These are phyloP conservation scores for Secale cereale DNA, from an alignment of 176 grass and related monocot species.

Conservation along the genomic window DNA sequence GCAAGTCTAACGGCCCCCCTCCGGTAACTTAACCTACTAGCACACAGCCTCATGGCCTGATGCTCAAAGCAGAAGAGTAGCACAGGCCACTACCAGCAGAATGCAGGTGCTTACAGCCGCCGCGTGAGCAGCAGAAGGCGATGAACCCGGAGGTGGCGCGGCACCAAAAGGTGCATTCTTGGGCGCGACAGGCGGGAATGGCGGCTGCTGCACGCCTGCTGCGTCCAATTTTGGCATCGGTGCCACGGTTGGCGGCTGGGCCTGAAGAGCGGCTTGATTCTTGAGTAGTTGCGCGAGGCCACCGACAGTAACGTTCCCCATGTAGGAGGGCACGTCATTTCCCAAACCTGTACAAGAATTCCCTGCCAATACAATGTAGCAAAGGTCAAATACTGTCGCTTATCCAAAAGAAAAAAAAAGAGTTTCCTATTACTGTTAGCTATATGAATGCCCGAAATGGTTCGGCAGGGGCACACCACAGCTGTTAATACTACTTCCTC, in stretches of 20 bases:
- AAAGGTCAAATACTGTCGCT: background rate
- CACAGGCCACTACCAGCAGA: conserved; percentile 22
- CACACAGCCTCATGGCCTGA: background rate
- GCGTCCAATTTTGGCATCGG: conserved; percentile 34
- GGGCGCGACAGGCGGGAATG: conserved; percentile 35
- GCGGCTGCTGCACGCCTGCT: conserved; percentile 39
- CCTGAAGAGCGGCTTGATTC: background rate
- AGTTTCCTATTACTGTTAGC: background rate
- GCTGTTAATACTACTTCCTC: background rate
- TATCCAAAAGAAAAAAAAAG: background rate
- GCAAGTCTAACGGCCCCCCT: background rate
- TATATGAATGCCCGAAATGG: background rate
- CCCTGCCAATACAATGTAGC: conserved; percentile 30
- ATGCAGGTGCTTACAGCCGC: background rate
- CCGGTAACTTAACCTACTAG: background rate
- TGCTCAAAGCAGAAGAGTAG: conserved; percentile 30
- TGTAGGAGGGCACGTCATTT: conserved; percentile 42
- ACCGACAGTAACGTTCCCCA: background rate
- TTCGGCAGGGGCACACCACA: background rate
- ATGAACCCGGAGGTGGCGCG: background rate
- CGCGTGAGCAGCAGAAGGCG: conserved; percentile 24
- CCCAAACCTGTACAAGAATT: conserved; percentile 42
- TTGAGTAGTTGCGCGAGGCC: conserved; percentile 11
- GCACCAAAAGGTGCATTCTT: background rate
- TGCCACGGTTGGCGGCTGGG: conserved; percentile 35